Evolutionary conservation across 2,329 filamentous ascomycete genomes (phyloP).

Genomic region (Hymenoscyphus fructigenus): DNA sequence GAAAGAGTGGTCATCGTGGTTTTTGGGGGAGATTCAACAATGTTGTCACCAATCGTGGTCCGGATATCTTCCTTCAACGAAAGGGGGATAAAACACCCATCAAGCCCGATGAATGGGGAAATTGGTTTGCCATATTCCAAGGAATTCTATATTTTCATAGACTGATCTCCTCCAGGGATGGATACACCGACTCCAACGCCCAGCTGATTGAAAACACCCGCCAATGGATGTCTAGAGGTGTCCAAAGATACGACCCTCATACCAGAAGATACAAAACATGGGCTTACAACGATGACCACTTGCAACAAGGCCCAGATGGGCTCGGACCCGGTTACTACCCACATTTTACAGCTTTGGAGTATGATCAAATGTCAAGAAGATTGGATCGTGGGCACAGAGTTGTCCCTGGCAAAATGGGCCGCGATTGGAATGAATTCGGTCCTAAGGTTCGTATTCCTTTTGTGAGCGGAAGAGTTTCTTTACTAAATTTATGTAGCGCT

Average conservation of each 20-base stretch:
- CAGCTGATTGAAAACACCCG: constrained; percentile 14
- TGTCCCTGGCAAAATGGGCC: constrained; percentile 24
- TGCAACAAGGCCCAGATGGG: constrained; percentile 17
- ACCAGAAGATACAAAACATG: constrained; percentile 31
- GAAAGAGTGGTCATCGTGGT: constrained; percentile 27
- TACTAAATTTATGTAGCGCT: constrained; percentile 24
- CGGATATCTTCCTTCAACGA: constrained; percentile 42
- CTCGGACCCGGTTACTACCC: constrained; percentile 23
- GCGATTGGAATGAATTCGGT: constrained; percentile 30
- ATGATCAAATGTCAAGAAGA: constrained; percentile 17
- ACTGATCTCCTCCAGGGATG: constrained; percentile 28
- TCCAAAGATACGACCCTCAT: constrained; percentile 34
- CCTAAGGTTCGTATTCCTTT: constrained; percentile 26
- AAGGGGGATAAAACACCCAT: constrained; percentile 24
- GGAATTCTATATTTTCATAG: background rate
- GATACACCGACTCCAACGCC: constrained; percentile 25
- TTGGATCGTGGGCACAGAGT: constrained; percentile 12
- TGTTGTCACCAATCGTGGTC: constrained; percentile 40
- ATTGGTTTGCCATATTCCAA: constrained; percentile 26
- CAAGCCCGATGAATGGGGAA: constrained; percentile 32
- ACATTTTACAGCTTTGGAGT: constrained; percentile 29
- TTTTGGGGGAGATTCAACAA: constrained; percentile 37
- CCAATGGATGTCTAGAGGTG: constrained; percentile 12
- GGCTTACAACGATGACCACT: constrained; percentile 25
- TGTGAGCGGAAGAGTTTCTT: background rate